Evolutionary conservation across 345 rosid species (phyloP).

Genomic region (Syzygium oleosum): DNA sequence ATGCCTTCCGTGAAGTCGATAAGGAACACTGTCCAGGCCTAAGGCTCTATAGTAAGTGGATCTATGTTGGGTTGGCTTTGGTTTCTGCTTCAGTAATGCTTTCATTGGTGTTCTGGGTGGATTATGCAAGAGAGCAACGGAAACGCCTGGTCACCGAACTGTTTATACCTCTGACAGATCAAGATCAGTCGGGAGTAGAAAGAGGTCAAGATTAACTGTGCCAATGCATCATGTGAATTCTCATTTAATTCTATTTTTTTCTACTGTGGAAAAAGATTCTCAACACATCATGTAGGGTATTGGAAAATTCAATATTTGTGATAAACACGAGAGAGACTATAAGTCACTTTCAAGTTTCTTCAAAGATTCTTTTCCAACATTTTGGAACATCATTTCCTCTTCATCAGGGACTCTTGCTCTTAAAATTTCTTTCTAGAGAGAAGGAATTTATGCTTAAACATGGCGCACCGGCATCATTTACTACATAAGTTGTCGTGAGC

Average conservation of each 20-base stretch:
- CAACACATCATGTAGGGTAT: neutral
- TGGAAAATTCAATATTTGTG: neutral
- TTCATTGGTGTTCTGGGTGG: slow-evolving; percentile 35
- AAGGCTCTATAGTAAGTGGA: slow-evolving; percentile 19
- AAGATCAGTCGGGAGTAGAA: neutral
- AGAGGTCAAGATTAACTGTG: neutral
- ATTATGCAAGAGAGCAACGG: slow-evolving; percentile 24
- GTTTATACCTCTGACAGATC: neutral
- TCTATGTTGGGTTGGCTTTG: slow-evolving; percentile 27
- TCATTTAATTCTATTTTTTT: neutral
- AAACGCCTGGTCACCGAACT: slow-evolving; percentile 19
- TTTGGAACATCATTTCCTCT: neutral
- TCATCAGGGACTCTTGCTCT: neutral
- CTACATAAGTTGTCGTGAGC: neutral
- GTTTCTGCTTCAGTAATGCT: slow-evolving; percentile 35
- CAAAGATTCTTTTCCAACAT: neutral
- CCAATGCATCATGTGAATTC: neutral
- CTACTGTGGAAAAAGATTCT: neutral
- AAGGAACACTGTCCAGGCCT: slow-evolving; percentile 13
- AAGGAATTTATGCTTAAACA: neutral
- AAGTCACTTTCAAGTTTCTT: neutral
- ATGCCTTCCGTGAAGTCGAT: slow-evolving; percentile 19
- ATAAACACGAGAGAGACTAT: neutral
- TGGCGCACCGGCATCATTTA: neutral
- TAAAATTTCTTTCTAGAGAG: neutral